Evolutionary conservation across 1,139 yeast genomes (phyloP).

Genomic region (Protomyces gravidus): DNA sequence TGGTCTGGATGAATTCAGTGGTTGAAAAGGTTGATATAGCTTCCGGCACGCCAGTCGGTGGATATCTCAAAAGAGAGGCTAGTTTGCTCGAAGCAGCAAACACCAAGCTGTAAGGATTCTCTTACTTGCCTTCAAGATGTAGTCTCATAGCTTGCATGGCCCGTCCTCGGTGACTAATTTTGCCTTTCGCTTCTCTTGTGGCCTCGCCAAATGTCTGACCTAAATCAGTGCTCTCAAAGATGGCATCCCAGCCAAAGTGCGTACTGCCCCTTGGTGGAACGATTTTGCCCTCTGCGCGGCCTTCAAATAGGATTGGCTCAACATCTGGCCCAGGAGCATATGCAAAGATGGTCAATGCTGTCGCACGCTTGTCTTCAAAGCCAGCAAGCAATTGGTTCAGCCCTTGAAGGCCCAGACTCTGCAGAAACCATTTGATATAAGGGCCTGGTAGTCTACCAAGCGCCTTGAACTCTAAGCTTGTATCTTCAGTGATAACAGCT

Average conservation of each 20-base stretch:
- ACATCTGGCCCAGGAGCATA: slow-evolving; percentile 77
- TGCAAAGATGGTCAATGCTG: slow-evolving; percentile 89
- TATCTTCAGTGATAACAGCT: slow-evolving; percentile 92
- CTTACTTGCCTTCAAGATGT: slow-evolving; percentile 45
- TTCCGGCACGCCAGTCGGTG: slow-evolving; percentile 15
- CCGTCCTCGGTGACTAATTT: slow-evolving; percentile 77
- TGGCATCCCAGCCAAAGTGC: slow-evolving; percentile 71
- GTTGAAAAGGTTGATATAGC: slow-evolving; percentile 10
- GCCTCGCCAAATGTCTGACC: slow-evolving; percentile 68
- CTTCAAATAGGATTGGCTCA: slow-evolving; percentile 73
- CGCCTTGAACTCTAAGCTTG: slow-evolving; percentile 80
- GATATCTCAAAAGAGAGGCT: slow-evolving; percentile 9
- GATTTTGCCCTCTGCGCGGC: slow-evolving; percentile 65
- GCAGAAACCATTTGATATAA: slow-evolving; percentile 80
- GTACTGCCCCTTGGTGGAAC: slow-evolving; percentile 73
- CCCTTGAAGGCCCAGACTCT: slow-evolving; percentile 58
- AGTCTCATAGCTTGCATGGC: slow-evolving; percentile 71
- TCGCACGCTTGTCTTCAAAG: slow-evolving; percentile 78
- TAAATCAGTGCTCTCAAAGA: slow-evolving; percentile 28
- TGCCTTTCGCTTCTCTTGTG: slow-evolving; percentile 68
- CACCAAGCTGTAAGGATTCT: slow-evolving; percentile 16
- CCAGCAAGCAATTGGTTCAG: slow-evolving; percentile 71
- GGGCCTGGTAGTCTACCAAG: slow-evolving; percentile 90
- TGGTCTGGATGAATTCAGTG: slow-evolving; percentile 2
- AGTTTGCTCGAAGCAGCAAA: slow-evolving; percentile 10